Evolutionary conservation across 2,329 filamentous ascomycete species (phyloP).

Genomic region (Verticillium albo-atrum): DNA sequence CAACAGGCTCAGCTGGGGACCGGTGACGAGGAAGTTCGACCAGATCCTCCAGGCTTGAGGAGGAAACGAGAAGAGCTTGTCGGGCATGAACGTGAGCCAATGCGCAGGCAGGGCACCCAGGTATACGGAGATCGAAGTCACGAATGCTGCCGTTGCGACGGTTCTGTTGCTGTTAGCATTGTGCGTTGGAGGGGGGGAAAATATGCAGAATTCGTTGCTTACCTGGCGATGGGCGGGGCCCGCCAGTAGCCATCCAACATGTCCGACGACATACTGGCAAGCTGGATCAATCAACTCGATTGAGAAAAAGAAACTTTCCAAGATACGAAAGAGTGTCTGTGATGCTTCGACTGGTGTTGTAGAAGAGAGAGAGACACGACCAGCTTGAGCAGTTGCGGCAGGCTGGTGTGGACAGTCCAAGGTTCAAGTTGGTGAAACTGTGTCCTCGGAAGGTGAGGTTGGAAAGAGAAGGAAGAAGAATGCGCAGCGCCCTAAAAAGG

Average conservation of each 20-base stretch:
- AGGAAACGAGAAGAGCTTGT: conserved; percentile 46
- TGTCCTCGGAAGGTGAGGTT: neutral
- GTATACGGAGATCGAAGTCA: conserved; percentile 56
- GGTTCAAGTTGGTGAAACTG: neutral
- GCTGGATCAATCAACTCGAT: conserved; percentile 1
- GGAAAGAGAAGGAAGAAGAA: neutral
- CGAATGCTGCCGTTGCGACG: conserved; percentile 56
- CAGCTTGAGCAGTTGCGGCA: neutral
- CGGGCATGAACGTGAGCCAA: conserved; percentile 48
- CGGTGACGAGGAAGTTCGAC: conserved; percentile 37
- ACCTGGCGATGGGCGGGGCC: conserved; percentile 37
- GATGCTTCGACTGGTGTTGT: neutral
- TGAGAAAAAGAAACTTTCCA: neutral
- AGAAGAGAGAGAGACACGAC: neutral
- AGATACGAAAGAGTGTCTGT: neutral
- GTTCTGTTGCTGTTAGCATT: conserved; percentile 45
- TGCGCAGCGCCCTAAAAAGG: conserved; percentile 1
- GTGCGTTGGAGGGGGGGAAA: neutral
- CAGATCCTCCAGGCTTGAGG: conserved; percentile 39
- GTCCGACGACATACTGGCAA: conserved; percentile 10
- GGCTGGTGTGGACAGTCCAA: neutral
- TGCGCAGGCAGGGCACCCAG: conserved; percentile 45
- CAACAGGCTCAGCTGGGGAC: conserved; percentile 44
- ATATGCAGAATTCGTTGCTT: conserved; percentile 13
- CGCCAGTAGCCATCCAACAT: conserved; percentile 30